Conservation (phyloP, 352 stramenopile genomes). For the Phytophthora foliorum region DNA sequence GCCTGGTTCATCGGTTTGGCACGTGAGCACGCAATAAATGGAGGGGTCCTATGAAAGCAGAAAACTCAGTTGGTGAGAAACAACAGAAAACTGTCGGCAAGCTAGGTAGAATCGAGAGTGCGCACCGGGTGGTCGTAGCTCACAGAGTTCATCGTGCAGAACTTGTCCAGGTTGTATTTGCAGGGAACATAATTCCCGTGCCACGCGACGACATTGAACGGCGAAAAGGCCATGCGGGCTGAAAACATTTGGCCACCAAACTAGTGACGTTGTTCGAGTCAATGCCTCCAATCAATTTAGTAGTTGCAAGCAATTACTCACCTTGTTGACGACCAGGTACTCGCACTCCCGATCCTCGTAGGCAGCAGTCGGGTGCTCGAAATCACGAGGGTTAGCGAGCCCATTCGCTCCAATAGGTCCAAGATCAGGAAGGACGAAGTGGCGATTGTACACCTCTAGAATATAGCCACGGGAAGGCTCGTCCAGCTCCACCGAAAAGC, state of each 20-base stretch:
- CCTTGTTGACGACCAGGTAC: constrained; percentile 81
- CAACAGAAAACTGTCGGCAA: background rate
- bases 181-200: constrained; percentile 98
- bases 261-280: constrained; percentile 21
- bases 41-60: constrained; percentile 83
- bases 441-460: constrained; percentile 95
- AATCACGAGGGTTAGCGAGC: constrained; percentile 96
- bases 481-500: constrained; percentile 93
- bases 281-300: background rate
- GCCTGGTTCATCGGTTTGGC: constrained; percentile 92
- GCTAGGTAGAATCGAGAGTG: background rate
- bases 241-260: constrained; percentile 94
- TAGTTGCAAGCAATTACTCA: constrained; percentile 13
- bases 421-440: constrained; percentile 96
- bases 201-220: constrained; percentile 98
- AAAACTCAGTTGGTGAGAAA: background rate
- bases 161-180: constrained; percentile 97
- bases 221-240: constrained; percentile 86
- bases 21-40: constrained; percentile 98
- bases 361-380: constrained; percentile 91
- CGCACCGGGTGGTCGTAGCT: constrained; percentile 94
- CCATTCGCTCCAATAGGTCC: constrained; percentile 97
- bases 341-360: constrained; percentile 91
- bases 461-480: constrained; percentile 94
- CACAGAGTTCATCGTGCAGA: constrained; percentile 96